Percentiles rank a stretch among this genome's conserved stretches.
phyloP scores from a whole-genome alignment of 2,329 filamentous ascomycete genomes.

The Amauroascus niger region DNA sequence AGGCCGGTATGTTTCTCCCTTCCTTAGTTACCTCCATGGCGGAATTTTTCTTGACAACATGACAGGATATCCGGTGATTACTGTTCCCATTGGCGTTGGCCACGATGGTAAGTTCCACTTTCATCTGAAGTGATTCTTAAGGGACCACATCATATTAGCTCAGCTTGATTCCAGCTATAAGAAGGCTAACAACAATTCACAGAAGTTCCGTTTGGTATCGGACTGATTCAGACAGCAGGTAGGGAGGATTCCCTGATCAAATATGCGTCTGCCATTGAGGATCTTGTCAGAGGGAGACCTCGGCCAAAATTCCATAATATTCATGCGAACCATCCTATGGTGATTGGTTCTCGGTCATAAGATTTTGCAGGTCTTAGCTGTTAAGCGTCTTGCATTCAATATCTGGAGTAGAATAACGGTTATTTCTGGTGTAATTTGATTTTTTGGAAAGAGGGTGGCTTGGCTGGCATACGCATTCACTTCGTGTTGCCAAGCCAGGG shows the following conservation, averaged over 20 bases:
- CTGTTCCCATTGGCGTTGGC: slow-evolving; percentile 52
- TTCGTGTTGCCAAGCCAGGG: too few relatives aligned
- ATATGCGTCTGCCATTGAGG: slow-evolving; percentile 55
- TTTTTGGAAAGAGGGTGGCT: too few relatives aligned
- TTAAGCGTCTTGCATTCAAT: too few relatives aligned
- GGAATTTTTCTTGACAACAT: slow-evolving; percentile 43
- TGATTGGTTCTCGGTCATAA: slow-evolving; percentile 9
- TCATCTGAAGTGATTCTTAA: too few relatives aligned
- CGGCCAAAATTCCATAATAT: slow-evolving; percentile 12
- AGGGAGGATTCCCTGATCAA: slow-evolving; percentile 49
- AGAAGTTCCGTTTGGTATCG: slow-evolving; percentile 54
- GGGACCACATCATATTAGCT: too few relatives aligned
- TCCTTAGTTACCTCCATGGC: slow-evolving; percentile 41
- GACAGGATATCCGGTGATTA: slow-evolving; percentile 63
- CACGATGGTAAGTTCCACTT: slow-evolving; percentile 23
- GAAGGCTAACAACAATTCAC: too few relatives aligned
- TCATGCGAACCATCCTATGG: slow-evolving; percentile 12
- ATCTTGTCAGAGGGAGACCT: slow-evolving; percentile 30
- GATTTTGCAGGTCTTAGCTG: not conserved
- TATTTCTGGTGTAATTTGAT: too few relatives aligned
- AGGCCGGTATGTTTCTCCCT: slow-evolving; percentile 8
- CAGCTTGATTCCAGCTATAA: too few relatives aligned
- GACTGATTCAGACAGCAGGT: slow-evolving; percentile 53
- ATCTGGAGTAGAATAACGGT: too few relatives aligned
- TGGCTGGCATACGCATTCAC: too few relatives aligned